Percentiles rank a stretch among this genome's conserved stretches.
These are phyloP conservation scores for Aspergillus pseudonomiae DNA, from an alignment of 2,329 filamentous ascomycete genomes.

Conservation along the genomic window DNA sequence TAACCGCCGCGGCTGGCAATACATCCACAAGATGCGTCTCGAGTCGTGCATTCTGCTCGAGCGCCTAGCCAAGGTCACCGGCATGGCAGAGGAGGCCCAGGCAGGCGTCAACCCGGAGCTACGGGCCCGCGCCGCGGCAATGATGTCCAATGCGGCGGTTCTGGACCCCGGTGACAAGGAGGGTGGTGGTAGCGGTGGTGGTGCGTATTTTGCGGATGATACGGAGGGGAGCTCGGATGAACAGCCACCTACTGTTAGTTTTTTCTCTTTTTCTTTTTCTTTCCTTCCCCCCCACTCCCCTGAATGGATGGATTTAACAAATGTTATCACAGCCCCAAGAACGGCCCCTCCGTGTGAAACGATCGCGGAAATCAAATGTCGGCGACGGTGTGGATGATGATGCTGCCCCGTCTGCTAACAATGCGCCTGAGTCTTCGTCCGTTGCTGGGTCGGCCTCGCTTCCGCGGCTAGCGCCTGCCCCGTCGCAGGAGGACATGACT, in stretches of 20 bases:
- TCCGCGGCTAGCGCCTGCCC: constrained; percentile 39
- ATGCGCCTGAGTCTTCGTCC: constrained; percentile 24
- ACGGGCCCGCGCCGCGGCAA: constrained; percentile 38
- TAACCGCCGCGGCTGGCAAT: constrained; percentile 77
- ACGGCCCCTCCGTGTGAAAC: constrained; percentile 49
- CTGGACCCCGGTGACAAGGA: constrained; percentile 27
- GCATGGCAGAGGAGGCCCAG: constrained; percentile 45
- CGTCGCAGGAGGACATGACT: constrained; percentile 40
- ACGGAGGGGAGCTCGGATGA: constrained; percentile 50
- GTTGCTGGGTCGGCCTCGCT: constrained; percentile 28
- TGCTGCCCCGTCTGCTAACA: constrained; percentile 24
- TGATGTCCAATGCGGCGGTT: constrained; percentile 32
- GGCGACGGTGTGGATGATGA: constrained; percentile 31
- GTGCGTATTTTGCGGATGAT: constrained; percentile 42
- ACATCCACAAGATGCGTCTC: constrained; percentile 88
- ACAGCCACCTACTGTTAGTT: constrained; percentile 46
- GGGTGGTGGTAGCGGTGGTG: constrained; percentile 20
- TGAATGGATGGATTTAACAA: neutral
- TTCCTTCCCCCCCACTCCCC: neutral
- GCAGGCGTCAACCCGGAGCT: constrained; percentile 38
- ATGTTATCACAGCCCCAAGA: constrained; percentile 45
- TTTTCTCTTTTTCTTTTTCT: neutral
- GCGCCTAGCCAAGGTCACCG: constrained; percentile 43
- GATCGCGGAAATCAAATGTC: constrained; percentile 43
- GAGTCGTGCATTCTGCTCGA: constrained; percentile 49